A percentile compares a stretch with the other conserved stretches of the same genome.
Conservation (phyloP, 2,329 filamentous ascomycete species). For the Pseudopithomyces chartarum region DNA sequence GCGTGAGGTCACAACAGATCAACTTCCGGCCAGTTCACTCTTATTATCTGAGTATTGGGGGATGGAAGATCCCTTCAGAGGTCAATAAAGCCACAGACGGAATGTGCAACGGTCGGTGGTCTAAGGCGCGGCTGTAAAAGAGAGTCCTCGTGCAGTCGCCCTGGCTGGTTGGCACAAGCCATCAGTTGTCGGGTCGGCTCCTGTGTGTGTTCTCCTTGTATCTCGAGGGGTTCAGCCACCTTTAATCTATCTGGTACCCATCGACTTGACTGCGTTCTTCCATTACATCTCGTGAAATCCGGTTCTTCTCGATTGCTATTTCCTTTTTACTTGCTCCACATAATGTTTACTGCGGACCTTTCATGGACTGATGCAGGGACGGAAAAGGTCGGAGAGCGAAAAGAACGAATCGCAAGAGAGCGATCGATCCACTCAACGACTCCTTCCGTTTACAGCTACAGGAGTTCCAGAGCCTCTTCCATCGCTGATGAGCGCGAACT, state of each 20-base stretch:
- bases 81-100: slow-evolving; percentile 38
- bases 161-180: slow-evolving; percentile 15
- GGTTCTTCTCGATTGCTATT: slow-evolving; percentile 19
- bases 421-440: slow-evolving; percentile 22
- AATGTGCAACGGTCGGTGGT: slow-evolving; percentile 28
- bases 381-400: slow-evolving; percentile 46
- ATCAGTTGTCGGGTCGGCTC: slow-evolving; percentile 28
- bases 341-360: slow-evolving; percentile 47
- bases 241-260: slow-evolving; percentile 20
- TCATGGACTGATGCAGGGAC: slow-evolving; percentile 40
- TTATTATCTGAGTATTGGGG: slow-evolving; percentile 12
- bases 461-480: slow-evolving; percentile 33
- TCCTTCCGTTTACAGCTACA: slow-evolving; percentile 28
- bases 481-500: slow-evolving; percentile 31
- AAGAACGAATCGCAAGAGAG: slow-evolving; percentile 40
- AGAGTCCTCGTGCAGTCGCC: slow-evolving; percentile 29
- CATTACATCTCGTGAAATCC: slow-evolving; percentile 17
- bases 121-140: slow-evolving; percentile 24
- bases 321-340: slow-evolving; percentile 14
- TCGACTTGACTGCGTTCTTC: slow-evolving; percentile 17
- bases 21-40: slow-evolving; percentile 14
- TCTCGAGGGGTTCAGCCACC: slow-evolving; percentile 24
- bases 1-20: slow-evolving; percentile 23
- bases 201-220: slow-evolving; percentile 23
- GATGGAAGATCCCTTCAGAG: slow-evolving; percentile 17